These are phyloP conservation scores for Trichosporon ovoides DNA, from an alignment of 1,284 basidiomycete genomes.

Conservation along the genomic window DNA sequence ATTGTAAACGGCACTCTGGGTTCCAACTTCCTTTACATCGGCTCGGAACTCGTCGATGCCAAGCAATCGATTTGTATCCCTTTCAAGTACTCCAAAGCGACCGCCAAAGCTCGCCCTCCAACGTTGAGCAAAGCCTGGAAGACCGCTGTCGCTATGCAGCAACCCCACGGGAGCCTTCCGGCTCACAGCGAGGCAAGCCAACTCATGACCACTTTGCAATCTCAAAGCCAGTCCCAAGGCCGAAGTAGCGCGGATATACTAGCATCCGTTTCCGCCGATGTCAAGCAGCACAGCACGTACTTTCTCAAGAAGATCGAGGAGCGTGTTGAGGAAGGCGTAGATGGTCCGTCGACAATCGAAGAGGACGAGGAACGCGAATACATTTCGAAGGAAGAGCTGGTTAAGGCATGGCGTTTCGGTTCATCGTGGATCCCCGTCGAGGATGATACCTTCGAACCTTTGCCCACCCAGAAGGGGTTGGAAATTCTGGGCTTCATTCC, in stretches of 20 bases:
- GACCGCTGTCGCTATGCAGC: conserved; percentile 39
- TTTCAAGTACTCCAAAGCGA: conserved; percentile 78
- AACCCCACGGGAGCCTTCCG: conserved; percentile 8
- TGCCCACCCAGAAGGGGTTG: conserved; percentile 72
- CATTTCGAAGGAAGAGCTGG: conserved; percentile 46
- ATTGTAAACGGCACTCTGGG: conserved; percentile 62
- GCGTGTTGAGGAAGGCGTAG: background rate
- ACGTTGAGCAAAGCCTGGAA: conserved; percentile 74
- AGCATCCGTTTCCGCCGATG: conserved; percentile 45
- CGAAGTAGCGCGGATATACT: conserved; percentile 21
- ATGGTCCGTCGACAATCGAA: conserved; percentile 20
- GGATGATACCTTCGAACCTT: conserved; percentile 65
- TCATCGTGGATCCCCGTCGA: conserved; percentile 79
- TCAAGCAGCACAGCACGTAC: conserved; percentile 42
- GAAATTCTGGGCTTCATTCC: conserved; percentile 83
- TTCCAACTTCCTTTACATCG: conserved; percentile 65
- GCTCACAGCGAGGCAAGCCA: conserved; percentile 8
- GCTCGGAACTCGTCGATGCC: conserved; percentile 60
- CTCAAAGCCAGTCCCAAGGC: conserved; percentile 9
- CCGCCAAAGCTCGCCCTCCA: conserved; percentile 65
- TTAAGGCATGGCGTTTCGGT: conserved; percentile 84
- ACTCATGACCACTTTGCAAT: conserved; percentile 15
- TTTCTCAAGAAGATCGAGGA: conserved; percentile 27
- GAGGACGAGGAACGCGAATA: conserved; percentile 30
- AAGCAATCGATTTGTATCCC: conserved; percentile 69